Evolutionary conservation across 2,329 filamentous ascomycete species (phyloP).

Genomic region (Pyrenochaeta sp.): DNA sequence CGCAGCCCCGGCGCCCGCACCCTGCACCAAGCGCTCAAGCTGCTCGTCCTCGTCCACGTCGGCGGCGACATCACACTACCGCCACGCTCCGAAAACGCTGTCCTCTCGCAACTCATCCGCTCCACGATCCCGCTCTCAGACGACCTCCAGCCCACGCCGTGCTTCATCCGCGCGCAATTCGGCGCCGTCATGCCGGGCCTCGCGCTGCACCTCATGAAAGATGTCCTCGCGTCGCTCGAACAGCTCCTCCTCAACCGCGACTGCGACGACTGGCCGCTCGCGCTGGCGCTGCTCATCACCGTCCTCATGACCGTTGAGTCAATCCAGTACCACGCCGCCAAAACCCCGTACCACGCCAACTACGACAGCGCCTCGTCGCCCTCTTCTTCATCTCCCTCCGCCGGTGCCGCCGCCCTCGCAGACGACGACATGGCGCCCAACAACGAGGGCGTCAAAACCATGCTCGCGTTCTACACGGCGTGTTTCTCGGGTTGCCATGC

Average conservation of each 20-base stretch:
- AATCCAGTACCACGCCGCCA: slow-evolving; percentile 49
- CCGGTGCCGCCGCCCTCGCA: not conserved
- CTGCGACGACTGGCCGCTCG: slow-evolving; percentile 41
- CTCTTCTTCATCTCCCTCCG: too few relatives aligned
- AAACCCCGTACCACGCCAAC: slow-evolving; percentile 41
- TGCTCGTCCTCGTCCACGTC: slow-evolving; percentile 50
- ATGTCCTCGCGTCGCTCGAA: slow-evolving; percentile 42
- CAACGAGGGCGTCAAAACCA: slow-evolving; percentile 34
- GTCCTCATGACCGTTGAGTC: slow-evolving; percentile 49
- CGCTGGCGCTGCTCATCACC: slow-evolving; percentile 41
- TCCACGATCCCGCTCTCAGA: slow-evolving; percentile 24
- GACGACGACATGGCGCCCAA: slow-evolving; percentile 22
- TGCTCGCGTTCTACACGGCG: slow-evolving; percentile 42
- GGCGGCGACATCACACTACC: slow-evolving; percentile 47
- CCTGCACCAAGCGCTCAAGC: slow-evolving; percentile 46
- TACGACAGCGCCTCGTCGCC: slow-evolving; percentile 7
- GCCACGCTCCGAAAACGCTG: slow-evolving; percentile 17
- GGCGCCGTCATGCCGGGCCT: slow-evolving; percentile 45
- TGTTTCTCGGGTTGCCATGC: slow-evolving; percentile 46
- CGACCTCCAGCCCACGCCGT: slow-evolving; percentile 38
- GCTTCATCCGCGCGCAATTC: slow-evolving; percentile 50
- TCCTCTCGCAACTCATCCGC: slow-evolving; percentile 25
- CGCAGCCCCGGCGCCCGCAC: slow-evolving; percentile 25
- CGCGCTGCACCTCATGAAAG: slow-evolving; percentile 39
- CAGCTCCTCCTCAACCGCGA: slow-evolving; percentile 38